Conservation (phyloP, 1,284 basidiomycete genomes). For the Leccinum holopus region DNA sequence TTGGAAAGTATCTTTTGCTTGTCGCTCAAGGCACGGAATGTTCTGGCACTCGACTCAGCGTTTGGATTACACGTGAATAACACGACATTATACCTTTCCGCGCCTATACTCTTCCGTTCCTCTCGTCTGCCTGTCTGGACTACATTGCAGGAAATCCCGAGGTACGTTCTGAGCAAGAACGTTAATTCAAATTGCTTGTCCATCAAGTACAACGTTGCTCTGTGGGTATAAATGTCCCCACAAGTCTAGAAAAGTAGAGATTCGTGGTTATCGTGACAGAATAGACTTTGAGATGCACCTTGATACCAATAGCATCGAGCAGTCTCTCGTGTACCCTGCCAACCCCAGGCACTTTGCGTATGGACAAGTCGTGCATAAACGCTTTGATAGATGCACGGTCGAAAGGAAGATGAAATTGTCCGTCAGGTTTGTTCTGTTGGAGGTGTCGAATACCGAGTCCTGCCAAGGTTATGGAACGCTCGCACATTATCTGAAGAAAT, state of each 20-base stretch:
- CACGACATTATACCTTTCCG: conserved; percentile 62
- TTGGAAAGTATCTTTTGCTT: conserved; percentile 68
- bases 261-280: not conserved
- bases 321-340: conserved; percentile 86
- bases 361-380: conserved; percentile 76
- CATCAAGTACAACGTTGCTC: conserved; percentile 74
- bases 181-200: conserved; percentile 81
- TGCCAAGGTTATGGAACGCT: not conserved
- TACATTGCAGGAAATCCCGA: conserved; percentile 82
- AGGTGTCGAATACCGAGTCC: conserved; percentile 1
- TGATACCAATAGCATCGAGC: conserved; percentile 82
- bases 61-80: not conserved
- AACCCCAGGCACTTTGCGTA: conserved; percentile 84
- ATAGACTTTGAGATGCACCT: conserved; percentile 44
- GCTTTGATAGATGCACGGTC: conserved; percentile 59
- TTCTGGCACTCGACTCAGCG: conserved; percentile 45
- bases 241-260: conserved; percentile 57
- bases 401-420: conserved; percentile 79
- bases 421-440: conserved; percentile 87
- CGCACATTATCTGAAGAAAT: conserved; percentile 88
- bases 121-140: conserved; percentile 75
- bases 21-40: conserved; percentile 69
- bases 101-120: conserved; percentile 86
- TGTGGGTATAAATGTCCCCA: conserved; percentile 78
- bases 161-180: conserved; percentile 72